Conservation (phyloP, 768 basidiomycete genomes). For the Punctularia strigosozonata region DNA sequence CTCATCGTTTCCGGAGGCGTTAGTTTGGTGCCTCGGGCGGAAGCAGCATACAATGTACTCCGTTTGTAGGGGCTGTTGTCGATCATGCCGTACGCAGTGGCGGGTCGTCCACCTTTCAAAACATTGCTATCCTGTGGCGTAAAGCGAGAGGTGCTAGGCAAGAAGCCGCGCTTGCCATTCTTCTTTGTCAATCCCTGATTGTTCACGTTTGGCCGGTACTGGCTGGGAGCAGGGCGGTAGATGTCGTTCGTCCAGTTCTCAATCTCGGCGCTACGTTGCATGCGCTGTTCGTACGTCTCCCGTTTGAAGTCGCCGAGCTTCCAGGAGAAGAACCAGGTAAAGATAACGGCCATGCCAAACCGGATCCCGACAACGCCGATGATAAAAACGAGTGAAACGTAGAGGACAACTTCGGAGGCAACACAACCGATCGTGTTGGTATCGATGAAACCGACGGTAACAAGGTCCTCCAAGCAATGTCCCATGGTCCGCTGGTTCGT, state of each 20-base stretch:
- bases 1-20: constrained; percentile 67
- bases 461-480: constrained; percentile 75
- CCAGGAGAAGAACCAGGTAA: constrained; percentile 98
- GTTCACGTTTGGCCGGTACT: constrained; percentile 81
- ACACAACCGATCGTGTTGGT: constrained; percentile 92
- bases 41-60: constrained; percentile 33
- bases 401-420: constrained; percentile 89
- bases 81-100: constrained; percentile 55
- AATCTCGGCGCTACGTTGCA: constrained; percentile 81
- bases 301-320: constrained; percentile 85
- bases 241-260: constrained; percentile 97
- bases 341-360: constrained; percentile 93
- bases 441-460: constrained; percentile 89
- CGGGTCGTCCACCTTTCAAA: constrained; percentile 42
- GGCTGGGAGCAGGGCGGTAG: constrained; percentile 82
- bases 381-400: constrained; percentile 92
- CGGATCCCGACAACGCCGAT: constrained; percentile 93
- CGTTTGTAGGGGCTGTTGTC: constrained; percentile 55
- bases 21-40: constrained; percentile 32
- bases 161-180: constrained; percentile 43
- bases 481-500: constrained; percentile 55
- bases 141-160: constrained; percentile 63
- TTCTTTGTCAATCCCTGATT: constrained; percentile 54
- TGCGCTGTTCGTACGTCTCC: constrained; percentile 88
- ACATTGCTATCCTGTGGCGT: constrained; percentile 63